A percentile compares a stretch with the other conserved stretches of the same genome.
phyloP scores from a whole-genome alignment of 2,329 filamentous ascomycete species.

The Aspergillus sp. region DNA sequence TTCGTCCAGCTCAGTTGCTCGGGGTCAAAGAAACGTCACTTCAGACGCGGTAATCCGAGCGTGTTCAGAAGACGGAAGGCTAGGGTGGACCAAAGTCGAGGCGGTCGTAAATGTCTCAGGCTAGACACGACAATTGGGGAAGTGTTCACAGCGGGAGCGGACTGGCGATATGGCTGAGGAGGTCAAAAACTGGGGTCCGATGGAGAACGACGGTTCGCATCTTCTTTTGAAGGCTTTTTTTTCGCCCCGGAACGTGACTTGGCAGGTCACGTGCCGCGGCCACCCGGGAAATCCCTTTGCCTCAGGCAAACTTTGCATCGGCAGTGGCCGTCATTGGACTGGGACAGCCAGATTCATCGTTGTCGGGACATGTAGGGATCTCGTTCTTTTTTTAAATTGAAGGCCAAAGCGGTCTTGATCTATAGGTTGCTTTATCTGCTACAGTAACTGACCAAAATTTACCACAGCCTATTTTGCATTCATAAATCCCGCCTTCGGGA shows the following conservation, averaged over 20 bases:
- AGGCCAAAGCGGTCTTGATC: neutral
- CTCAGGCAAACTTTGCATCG: slow-evolving; percentile 14
- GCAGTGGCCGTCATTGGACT: neutral
- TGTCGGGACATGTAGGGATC: slow-evolving; percentile 8
- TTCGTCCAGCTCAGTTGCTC: slow-evolving; percentile 13
- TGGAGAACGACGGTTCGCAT: slow-evolving; percentile 18
- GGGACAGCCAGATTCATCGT: neutral
- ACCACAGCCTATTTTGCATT: neutral
- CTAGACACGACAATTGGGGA: neutral
- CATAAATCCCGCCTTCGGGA: neutral
- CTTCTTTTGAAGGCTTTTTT: slow-evolving; percentile 20
- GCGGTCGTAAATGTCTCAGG: neutral
- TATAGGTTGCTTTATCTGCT: neutral
- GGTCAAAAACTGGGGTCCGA: slow-evolving; percentile 15
- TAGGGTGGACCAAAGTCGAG: neutral
- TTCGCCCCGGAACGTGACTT: slow-evolving; percentile 25
- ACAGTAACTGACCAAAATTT: neutral
- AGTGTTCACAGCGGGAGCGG: neutral
- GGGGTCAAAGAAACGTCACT: slow-evolving; percentile 7
- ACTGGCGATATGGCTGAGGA: slow-evolving; percentile 7
- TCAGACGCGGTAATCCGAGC: neutral
- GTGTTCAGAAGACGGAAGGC: neutral
- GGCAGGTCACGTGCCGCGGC: slow-evolving; percentile 18
- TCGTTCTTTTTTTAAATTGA: neutral
- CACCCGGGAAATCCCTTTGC: slow-evolving; percentile 15